Percentiles rank a stretch among this genome's conserved stretches.
Conservation (phyloP, 2,329 filamentous ascomycete species). For the Daldinia sp. region DNA sequence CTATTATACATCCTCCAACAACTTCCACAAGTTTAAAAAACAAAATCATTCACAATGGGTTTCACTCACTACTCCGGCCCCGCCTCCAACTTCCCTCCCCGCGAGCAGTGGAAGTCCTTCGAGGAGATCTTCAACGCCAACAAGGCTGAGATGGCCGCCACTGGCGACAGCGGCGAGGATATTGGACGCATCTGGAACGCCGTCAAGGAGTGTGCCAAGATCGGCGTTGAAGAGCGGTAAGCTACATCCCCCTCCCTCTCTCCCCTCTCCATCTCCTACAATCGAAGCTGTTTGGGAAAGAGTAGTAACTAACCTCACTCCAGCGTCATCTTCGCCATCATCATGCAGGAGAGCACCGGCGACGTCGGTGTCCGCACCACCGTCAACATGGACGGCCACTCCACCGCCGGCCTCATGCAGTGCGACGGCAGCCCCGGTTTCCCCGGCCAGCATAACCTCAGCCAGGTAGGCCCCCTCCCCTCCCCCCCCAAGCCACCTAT, state of each 20-base stretch:
- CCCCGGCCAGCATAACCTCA: constrained; percentile 50
- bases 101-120: constrained; percentile 52
- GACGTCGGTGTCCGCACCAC: constrained; percentile 55
- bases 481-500: too few relatives aligned
- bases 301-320: too few relatives aligned
- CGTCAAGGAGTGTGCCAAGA: constrained; percentile 48
- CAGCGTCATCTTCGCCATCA: constrained; percentile 56
- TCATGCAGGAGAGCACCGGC: constrained; percentile 58
- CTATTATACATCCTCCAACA: constrained; percentile 8
- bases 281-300: too few relatives aligned
- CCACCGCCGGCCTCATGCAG: constrained; percentile 57
- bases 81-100: constrained; percentile 51
- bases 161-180: constrained; percentile 52
- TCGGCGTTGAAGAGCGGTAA: constrained; percentile 51
- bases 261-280: neutral
- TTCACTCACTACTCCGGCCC: constrained; percentile 44
- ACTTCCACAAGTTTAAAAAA: constrained; percentile 13
- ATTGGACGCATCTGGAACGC: constrained; percentile 53
- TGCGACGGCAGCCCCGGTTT: constrained; percentile 53
- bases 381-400: constrained; percentile 50
- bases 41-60: constrained; percentile 34
- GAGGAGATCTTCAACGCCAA: constrained; percentile 54
- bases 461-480: constrained; percentile 45
- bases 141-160: constrained; percentile 50
- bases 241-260: neutral